phyloP scores from a whole-genome alignment of 257 asterid genomes.

The Penstemon newberryi region DNA sequence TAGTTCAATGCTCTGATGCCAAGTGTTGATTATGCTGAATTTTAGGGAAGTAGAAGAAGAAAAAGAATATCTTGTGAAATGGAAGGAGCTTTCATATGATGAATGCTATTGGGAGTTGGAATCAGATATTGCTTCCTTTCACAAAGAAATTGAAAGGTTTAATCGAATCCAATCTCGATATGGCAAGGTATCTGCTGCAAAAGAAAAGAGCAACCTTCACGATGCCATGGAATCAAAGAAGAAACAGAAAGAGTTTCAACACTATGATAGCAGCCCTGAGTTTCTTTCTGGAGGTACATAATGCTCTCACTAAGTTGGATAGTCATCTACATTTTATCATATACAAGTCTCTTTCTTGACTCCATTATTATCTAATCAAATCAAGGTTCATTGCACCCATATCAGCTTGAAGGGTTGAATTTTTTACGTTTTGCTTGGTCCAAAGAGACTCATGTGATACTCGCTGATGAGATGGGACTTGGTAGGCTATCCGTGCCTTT shows the following conservation, averaged over 20 bases:
- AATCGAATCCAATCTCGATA: constrained; percentile 55
- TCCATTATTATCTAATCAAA: constrained; percentile 22
- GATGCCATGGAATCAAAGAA: constrained; percentile 65
- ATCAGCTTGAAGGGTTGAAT: constrained; percentile 99
- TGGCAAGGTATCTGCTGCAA: constrained; percentile 50
- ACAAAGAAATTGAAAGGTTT: constrained; percentile 74
- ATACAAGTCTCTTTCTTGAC: constrained; percentile 25
- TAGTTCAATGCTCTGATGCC: constrained; percentile 7
- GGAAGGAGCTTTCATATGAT: constrained; percentile 97
- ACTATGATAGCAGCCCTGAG: constrained; percentile 77
- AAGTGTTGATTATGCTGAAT: constrained; percentile 27
- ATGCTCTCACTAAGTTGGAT: constrained; percentile 24
- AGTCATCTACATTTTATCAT: constrained; percentile 22
- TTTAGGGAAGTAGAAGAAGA: constrained; percentile 64
- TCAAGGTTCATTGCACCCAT: constrained; percentile 90
- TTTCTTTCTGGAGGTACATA: constrained; percentile 86
- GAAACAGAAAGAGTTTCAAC: constrained; percentile 84
- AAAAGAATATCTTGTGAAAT: constrained; percentile 90
- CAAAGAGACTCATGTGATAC: constrained; percentile 94
- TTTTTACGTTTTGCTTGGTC: constrained; percentile 96
- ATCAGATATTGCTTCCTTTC: constrained; percentile 76
- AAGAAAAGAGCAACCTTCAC: constrained; percentile 50
- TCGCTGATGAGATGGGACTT: constrained; percentile 99
- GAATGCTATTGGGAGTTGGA: constrained; percentile 97
- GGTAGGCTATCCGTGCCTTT: constrained; percentile 53